Evolutionary conservation across 2,329 filamentous ascomycete genomes (phyloP), one percentile per base, ranked within the genome.

Genomic region (Epichloe scottii): DNA sequence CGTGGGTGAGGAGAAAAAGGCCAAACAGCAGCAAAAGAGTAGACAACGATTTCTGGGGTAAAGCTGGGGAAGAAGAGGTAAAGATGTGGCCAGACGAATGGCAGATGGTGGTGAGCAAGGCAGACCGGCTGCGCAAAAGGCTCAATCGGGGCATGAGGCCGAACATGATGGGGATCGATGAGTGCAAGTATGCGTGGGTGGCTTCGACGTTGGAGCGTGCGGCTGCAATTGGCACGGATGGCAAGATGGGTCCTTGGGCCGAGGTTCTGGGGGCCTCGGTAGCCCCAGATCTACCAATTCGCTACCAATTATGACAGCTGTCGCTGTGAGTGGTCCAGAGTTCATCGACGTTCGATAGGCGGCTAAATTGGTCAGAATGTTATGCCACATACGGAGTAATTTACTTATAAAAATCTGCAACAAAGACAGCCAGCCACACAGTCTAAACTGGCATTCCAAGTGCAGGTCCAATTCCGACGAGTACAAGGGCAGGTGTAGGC

Each of bases 201-300:
- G 48, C 39, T 15, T 46, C 17, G 17, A 46, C 30, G 40, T 42
- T 10, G 8, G 8, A 10, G 26, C 8, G 8, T 10, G 26, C 3
- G 1, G 26, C 26, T 30, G 26, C 26, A 12, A 42, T 21, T 21
- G 17, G 40, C 40, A 14, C 21, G 10, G 3, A 30, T 8, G 26
- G 6, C 5, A 11, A 19, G 17, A 41, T 38, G 11, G 2, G 21
- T 26, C 3, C 35, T 51, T 43, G 41, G 54, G 49, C 56, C 55
- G 56, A 56, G 56, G 56, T 49, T 50, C 48, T 40, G 43, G 50
- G 55, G 55, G 52, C 52, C 55, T 53, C 54, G 55, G 55, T 45
- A 52, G 52, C 53, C 48, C 54, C 55, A 56, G 56, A 56, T 47
- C 45, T 35, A 39, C 19, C 33, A 4, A 21, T 21, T 21, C 3